These are phyloP conservation scores for Didymella arachidicola DNA, from an alignment of 2,329 filamentous ascomycete genomes.

Conservation along the genomic window DNA sequence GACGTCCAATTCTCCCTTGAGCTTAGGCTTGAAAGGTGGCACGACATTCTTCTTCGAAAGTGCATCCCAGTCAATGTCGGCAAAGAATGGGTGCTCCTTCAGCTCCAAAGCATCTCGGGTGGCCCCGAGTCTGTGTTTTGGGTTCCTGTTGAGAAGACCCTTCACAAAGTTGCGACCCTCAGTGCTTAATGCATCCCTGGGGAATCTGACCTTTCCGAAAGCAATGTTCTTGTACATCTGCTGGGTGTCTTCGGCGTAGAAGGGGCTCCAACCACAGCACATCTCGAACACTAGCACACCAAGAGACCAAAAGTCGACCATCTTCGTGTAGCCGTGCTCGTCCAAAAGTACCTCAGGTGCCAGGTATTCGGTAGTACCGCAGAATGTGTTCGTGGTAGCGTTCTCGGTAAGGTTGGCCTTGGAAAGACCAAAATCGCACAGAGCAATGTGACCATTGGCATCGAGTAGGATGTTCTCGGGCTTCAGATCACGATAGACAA, in stretches of 20 bases:
- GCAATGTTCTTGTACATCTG: slow-evolving; percentile 99
- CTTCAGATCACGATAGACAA: slow-evolving; percentile 96
- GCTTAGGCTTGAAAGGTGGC: slow-evolving; percentile 95
- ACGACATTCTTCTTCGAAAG: slow-evolving; percentile 90
- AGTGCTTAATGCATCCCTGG: slow-evolving; percentile 89
- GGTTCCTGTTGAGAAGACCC: slow-evolving; percentile 94
- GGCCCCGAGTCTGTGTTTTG: slow-evolving; percentile 91
- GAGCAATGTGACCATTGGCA: slow-evolving; percentile 95
- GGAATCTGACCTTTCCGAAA: slow-evolving; percentile 97
- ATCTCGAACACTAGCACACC: slow-evolving; percentile 98
- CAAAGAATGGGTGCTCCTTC: slow-evolving; percentile 93
- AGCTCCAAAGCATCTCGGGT: slow-evolving; percentile 91
- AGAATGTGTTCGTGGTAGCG: slow-evolving; percentile 98
- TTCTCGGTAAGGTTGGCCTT: slow-evolving; percentile 98
- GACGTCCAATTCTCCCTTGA: slow-evolving; percentile 94
- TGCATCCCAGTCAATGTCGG: slow-evolving; percentile 90
- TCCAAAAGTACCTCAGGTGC: slow-evolving; percentile 95
- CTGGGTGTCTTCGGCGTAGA: slow-evolving; percentile 98
- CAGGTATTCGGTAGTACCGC: slow-evolving; percentile 96
- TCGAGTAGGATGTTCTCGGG: slow-evolving; percentile 97
- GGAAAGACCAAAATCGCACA: slow-evolving; percentile 96
- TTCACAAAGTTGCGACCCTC: slow-evolving; percentile 99
- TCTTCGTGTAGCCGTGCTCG: slow-evolving; percentile 97
- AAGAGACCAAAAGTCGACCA: slow-evolving; percentile 99
- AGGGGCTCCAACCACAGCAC: slow-evolving; percentile 99